Evolutionary conservation across 1,284 basidiomycete genomes (phyloP), one percentile per base, ranked within the genome.

Genomic region (Ustilago hordei): DNA sequence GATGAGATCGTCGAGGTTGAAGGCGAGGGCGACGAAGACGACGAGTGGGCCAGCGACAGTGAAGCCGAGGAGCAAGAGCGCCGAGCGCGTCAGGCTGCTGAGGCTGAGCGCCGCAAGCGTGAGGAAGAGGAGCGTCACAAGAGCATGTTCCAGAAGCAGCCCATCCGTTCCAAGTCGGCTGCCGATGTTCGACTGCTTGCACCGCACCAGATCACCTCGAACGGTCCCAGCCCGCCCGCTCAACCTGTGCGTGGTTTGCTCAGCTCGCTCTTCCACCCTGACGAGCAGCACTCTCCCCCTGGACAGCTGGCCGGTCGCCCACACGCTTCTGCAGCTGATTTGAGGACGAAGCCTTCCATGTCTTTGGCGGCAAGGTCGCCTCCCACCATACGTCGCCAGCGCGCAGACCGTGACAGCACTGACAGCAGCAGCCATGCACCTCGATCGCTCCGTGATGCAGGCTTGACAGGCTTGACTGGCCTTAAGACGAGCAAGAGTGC

Each of bases 111-210:
- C 11, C 64, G 75, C 56, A 66, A 62, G 89, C 89, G n/a, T 66
- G 90, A 78, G 47, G 91, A 92, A 81, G 91, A 89, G 17, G 89
- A 91, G 80, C 89, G 91, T 7, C 90, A 93, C 81, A 89, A 89
- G 38, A 90, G 92, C 17, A 89, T 94, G 89, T 93, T 95, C 82
- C 89, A 90, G 64, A 94, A 93, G 86, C 88, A 92, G 11, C 92
- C 93, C 5, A 89, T 90, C 32, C 78, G 83, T 15, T 82, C 80
- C 19, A 75, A 74, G 54, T 84, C 81, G 60, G 69, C 81, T n/a
- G 84, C 84, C 13, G 84, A 86, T 43, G 57, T 86, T 32, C 72
- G 69, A 19, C 63, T 67, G 19, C 53, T 68, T 17, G 65, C 55
- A 3, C 70, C 67, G 4, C 31, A 61, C 12, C 50, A 69, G 31